Evolutionary conservation across 768 basidiomycete species (phyloP), one percentile per base, ranked within the genome.

Genomic region (Brasilioporus rufonigricans): DNA sequence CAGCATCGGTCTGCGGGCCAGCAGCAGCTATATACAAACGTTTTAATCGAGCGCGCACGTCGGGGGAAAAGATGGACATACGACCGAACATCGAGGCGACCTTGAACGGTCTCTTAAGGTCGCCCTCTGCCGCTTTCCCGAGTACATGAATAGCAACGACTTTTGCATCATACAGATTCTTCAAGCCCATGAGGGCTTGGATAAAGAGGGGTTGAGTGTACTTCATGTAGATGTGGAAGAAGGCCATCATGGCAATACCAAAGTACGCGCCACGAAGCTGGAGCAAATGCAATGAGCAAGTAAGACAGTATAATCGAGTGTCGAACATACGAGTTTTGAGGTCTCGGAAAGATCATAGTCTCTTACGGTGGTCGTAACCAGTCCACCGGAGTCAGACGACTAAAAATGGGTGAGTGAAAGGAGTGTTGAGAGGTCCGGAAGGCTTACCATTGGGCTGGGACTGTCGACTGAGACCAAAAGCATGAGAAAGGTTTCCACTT

Each of bases 181-280:
- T 98, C 66, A 97, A 53, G n/a, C 91, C 91, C 93, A 96, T 97
- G 61, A 99, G 81, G 13, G 83, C 83, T 71, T 98, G 96, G 61
- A 98, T 89, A 75, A 98, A 96, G 61, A 98, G 83, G 8, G 96
- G 96, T 68, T 96, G 95, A 8, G 93, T 95, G 81, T 91, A 98
- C 70, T 90, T 85, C 76, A 98, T 77, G 82, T 98, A 98, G 49
- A 89, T 57, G 76, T 99, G 96, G 77, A 98, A 85, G 79, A 94
- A 87, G 55, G 67, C 80, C 89, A 95, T 94, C 87, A 93, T 91
- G 47, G 85, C 87, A 64, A 93, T 71, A 59, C 88, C 87, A 72
- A 84, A 81, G 72, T 80, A 89, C 9, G 77, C 81, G n/a, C 78
- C 75, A 38, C 84, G 84, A 55, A 89, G 78, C 85, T 87, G 51